Evolutionary conservation across 768 basidiomycete genomes (phyloP).

Genomic region (Trametes sanguinea): DNA sequence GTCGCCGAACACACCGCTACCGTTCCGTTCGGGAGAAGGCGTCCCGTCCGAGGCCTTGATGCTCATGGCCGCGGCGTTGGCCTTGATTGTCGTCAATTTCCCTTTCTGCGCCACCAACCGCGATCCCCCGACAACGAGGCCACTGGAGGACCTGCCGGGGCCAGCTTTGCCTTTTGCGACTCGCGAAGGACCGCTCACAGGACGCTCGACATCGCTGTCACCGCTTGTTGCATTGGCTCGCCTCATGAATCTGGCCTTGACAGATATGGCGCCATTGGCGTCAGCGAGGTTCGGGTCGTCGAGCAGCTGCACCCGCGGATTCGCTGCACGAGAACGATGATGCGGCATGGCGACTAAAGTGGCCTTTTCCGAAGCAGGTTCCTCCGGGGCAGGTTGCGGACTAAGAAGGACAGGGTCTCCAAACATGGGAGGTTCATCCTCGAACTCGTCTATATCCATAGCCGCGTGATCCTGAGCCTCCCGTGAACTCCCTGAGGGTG

Average conservation of each 20-base stretch:
- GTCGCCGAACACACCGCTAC: not conserved
- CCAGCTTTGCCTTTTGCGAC: slow-evolving; percentile 32
- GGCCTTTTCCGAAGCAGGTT: not conserved
- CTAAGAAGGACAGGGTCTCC: slow-evolving; percentile 13
- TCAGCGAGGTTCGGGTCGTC: slow-evolving; percentile 38
- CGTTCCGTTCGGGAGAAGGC: not conserved
- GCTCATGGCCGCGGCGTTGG: slow-evolving; percentile 28
- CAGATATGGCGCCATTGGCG: slow-evolving; percentile 41
- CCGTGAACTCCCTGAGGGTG: not conserved
- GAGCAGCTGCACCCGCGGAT: slow-evolving; percentile 56
- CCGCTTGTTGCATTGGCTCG: slow-evolving; percentile 5
- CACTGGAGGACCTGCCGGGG: slow-evolving; percentile 53
- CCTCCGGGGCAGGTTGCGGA: not conserved
- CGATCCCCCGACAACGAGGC: slow-evolving; percentile 45
- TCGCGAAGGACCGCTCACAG: not conserved
- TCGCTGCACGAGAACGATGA: slow-evolving; percentile 51
- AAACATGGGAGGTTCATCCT: slow-evolving; percentile 1
- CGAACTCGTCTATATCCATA: slow-evolving; percentile 10
- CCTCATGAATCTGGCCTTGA: slow-evolving; percentile 49
- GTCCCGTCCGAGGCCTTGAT: not conserved
- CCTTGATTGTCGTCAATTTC: slow-evolving; percentile 50
- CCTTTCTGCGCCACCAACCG: slow-evolving; percentile 58
- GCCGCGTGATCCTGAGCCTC: not conserved
- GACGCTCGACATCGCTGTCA: not conserved
- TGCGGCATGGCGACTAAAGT: slow-evolving; percentile 25